These are phyloP conservation scores for Fusarium duplospermum DNA, from an alignment of 2,329 filamentous ascomycete genomes.

Conservation along the genomic window DNA sequence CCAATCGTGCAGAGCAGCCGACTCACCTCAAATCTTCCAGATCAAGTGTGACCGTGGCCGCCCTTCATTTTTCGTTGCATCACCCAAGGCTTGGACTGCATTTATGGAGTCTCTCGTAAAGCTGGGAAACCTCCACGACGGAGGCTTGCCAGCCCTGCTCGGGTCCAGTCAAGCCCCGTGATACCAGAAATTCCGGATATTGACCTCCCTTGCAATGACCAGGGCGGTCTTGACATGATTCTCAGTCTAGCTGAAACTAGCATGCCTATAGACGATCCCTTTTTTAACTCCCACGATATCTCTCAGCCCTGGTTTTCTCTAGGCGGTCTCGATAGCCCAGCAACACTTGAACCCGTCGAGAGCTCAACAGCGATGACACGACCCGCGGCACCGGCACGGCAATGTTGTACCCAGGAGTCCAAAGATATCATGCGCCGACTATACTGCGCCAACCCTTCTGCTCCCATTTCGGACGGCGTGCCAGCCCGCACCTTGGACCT, in stretches of 20 bases:
- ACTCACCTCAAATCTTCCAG: neutral
- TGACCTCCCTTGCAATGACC: neutral
- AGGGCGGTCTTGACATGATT: neutral
- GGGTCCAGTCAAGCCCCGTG: neutral
- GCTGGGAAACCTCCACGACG: neutral
- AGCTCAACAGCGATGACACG: neutral
- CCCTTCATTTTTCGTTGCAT: neutral
- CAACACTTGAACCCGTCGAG: neutral
- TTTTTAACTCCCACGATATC: neutral
- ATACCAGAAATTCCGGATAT: neutral
- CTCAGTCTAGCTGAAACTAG: neutral
- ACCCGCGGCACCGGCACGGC: neutral
- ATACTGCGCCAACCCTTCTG: neutral
- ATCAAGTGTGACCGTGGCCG: neutral
- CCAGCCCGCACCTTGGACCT: neutral
- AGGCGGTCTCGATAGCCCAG: neutral
- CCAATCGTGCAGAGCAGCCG: neutral
- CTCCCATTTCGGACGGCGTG: neutral
- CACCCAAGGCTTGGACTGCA: neutral
- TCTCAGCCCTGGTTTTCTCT: neutral
- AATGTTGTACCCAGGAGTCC: neutral
- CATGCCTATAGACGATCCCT: neutral
- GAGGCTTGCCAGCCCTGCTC: neutral
- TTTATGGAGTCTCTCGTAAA: neutral
- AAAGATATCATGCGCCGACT: neutral